phyloP scores from a whole-genome alignment of 441 rosid genomes.

The Arabidopsis lyrata region DNA sequence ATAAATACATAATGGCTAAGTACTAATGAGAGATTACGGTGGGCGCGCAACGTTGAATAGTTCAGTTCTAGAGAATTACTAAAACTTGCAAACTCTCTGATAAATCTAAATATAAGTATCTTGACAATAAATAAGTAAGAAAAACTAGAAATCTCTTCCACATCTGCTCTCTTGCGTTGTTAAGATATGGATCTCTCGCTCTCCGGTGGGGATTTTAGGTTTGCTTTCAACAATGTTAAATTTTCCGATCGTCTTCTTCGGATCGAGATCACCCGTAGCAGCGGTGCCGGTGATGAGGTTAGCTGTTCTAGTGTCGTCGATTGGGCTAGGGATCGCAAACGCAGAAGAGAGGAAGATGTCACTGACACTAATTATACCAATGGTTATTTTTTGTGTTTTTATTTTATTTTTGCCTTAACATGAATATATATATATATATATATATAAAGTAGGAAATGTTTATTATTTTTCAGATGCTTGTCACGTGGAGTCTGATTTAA shows the following conservation, averaged over 20 bases:
- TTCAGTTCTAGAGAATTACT: not conserved
- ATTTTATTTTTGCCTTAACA: not conserved
- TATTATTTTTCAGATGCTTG: conserved; percentile 34
- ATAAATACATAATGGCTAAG: too few species aligned
- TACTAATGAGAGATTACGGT: not conserved
- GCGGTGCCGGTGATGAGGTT: conserved; percentile 50
- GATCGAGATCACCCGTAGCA: conserved; percentile 55
- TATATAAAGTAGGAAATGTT: not conserved
- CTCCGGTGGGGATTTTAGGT: conserved; percentile 52
- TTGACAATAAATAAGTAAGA: not conserved
- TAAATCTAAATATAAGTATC: not conserved
- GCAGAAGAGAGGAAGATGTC: conserved; percentile 56
- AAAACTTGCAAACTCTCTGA: not conserved
- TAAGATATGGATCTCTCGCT: conserved; percentile 48
- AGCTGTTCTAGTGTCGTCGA: conserved; percentile 52
- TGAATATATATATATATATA: not conserved
- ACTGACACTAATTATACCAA: conserved; percentile 39
- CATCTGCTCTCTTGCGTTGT: not conserved
- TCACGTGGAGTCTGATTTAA: conserved; percentile 48
- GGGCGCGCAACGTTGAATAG: conserved; percentile 15
- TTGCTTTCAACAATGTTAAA: conserved; percentile 64
- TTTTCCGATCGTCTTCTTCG: conserved; percentile 67
- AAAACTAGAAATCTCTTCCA: not conserved
- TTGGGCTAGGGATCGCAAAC: conserved; percentile 59
- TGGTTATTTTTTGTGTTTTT: conserved; percentile 38